phyloP scores from a whole-genome alignment of 176 grass and related monocot genomes.

The Lolium multiflorum region DNA sequence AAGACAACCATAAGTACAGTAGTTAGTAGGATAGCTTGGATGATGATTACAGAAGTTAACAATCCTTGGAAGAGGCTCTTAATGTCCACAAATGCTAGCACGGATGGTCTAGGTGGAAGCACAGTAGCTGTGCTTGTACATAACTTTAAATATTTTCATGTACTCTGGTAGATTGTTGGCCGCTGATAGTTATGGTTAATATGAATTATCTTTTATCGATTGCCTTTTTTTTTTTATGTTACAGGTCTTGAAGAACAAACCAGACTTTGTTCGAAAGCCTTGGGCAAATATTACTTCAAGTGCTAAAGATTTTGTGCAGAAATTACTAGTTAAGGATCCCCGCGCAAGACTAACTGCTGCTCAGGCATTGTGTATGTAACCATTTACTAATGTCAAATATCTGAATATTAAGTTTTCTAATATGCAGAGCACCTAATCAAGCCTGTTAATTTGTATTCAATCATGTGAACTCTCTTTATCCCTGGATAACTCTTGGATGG shows the following conservation, averaged over 20 bases:
- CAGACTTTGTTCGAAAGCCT: slow-evolving; percentile 89
- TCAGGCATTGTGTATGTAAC: slow-evolving; percentile 90
- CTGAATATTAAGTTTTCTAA: slow-evolving; percentile 27
- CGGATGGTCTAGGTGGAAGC: slow-evolving; percentile 24
- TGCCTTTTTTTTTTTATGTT: slow-evolving; percentile 30
- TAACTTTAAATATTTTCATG: slow-evolving; percentile 32
- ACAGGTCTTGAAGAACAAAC: slow-evolving; percentile 93
- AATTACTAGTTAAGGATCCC: slow-evolving; percentile 96
- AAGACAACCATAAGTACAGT: too few species aligned
- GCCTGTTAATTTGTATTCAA: not conserved
- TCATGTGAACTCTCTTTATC: not conserved
- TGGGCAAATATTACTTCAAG: slow-evolving; percentile 85
- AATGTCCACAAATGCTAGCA: slow-evolving; percentile 22
- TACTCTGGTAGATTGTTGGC: slow-evolving; percentile 19
- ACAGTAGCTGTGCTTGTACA: slow-evolving; percentile 31
- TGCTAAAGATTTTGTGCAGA: slow-evolving; percentile 99
- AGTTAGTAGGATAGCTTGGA: too few species aligned
- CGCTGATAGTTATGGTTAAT: slow-evolving; percentile 16
- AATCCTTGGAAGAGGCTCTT: slow-evolving; percentile 2
- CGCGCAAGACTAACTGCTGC: slow-evolving; percentile 91
- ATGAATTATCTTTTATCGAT: slow-evolving; percentile 13
- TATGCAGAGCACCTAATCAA: slow-evolving; percentile 11
- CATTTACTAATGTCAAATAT: slow-evolving; percentile 41
- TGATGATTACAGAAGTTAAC: not conserved
- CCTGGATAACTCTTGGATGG: not conserved